A percentile compares a stretch with the other conserved stretches of the same genome.
phyloP scores from a whole-genome alignment of 345 rosid genomes.

The Populus simonii region DNA sequence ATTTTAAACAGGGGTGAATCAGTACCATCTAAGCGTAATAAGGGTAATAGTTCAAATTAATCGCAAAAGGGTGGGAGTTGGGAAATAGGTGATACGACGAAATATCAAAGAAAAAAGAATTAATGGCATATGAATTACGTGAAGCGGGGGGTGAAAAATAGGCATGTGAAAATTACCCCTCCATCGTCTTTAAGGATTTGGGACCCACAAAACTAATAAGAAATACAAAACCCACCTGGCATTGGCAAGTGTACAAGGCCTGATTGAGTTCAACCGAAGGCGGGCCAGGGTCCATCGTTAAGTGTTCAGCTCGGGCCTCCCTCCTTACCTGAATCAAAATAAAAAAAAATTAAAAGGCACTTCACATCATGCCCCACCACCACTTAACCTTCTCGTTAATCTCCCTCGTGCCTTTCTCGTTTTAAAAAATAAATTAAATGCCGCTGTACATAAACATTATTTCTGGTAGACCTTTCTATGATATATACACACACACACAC shows the following conservation, averaged over 20 bases:
- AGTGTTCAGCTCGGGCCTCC: not conserved
- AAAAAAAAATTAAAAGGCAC: not conserved
- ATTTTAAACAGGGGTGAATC: not conserved
- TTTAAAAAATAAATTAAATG: too few relatives aligned
- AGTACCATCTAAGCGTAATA: not conserved
- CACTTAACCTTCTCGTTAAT: not conserved
- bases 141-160: not conserved
- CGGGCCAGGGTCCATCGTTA: not conserved
- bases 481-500: too few relatives aligned
- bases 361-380: not conserved
- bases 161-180: not conserved
- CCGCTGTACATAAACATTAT: too few relatives aligned
- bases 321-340: not conserved
- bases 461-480: too few relatives aligned
- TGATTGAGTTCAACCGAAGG: not conserved
- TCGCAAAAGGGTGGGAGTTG: not conserved
- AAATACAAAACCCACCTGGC: not conserved
- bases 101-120: not conserved
- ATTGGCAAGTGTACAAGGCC: not conserved
- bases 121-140: too few relatives aligned
- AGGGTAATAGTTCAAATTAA: not conserved
- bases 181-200: not conserved
- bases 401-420: too few relatives aligned
- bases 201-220: not conserved
- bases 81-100: not conserved